Base-by-base conservation (phyloP, 129 eudicot genomes). In the Escallonia herrerae region DNA sequence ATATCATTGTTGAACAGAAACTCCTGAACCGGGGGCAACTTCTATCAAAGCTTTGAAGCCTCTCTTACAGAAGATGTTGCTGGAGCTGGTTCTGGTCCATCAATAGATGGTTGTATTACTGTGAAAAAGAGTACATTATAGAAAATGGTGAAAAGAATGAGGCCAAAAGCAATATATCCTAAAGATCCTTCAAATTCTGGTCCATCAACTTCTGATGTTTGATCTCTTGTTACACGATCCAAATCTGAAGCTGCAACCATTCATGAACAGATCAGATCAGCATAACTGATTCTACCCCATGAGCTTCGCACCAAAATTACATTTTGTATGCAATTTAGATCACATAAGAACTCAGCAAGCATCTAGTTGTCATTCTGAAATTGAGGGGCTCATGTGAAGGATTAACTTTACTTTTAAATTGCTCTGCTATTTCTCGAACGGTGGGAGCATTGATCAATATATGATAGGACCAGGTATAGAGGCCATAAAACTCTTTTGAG, bases 41-140 rank as follows among this genome's bases (percentile, higher is more conserved):
- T 45, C 59, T 53, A 40, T 56, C 9, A 46, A 38, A 33, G 40
- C 9, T 47, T n/a, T 43, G 67, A 15, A 66, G 65, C 62, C 49
- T 60, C 54, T 6, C 40, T 58, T 37, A 43, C 8, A 14, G 72
- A 74, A 57, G 40, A 15, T 56, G 55, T 56, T 22, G 54, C 68
- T 14, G 40, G 60, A 37, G 43, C 42, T 0, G 74, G 43, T 33
- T 62, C 77, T 12, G 74, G 77, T 51, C 74, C 78, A 55, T 82
- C 87, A 43, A 82, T 40, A 8, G 83, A 62, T 62, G 87, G 87
- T 57, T 74, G 74, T 45, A 82, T 82, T 22, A 82, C 73, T 14
- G 75, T 77, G 5, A 58, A 3, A 47, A 82, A 82, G 42, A 82
- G 14, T 12, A 78, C 55, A 56, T 82, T 78, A 56, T 82, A 82